Evolutionary conservation across 1,139 yeast genomes (phyloP).

Genomic region (Sugiyamaella castrensis): DNA sequence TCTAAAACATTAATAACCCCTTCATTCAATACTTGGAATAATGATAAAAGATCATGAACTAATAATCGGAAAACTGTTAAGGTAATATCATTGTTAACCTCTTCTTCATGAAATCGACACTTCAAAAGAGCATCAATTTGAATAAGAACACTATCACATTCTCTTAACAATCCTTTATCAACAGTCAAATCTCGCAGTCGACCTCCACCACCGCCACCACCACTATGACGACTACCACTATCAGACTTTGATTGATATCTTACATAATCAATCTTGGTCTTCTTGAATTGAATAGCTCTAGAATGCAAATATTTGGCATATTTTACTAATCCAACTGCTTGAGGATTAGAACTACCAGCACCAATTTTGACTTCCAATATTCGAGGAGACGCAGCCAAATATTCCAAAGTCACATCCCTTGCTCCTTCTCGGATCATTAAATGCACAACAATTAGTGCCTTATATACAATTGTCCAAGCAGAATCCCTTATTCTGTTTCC

Average conservation of each 20-base stretch:
- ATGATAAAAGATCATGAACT: slow-evolving; percentile 77
- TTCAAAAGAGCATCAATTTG: slow-evolving; percentile 74
- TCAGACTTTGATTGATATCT: slow-evolving; percentile 45
- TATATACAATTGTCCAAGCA: slow-evolving; percentile 85
- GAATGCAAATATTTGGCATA: slow-evolving; percentile 70
- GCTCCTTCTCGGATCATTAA: slow-evolving; percentile 93
- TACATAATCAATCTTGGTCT: slow-evolving; percentile 71
- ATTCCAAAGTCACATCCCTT: slow-evolving; percentile 61
- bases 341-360: slow-evolving; percentile 43
- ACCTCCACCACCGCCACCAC: slow-evolving; percentile 44
- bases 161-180: slow-evolving; percentile 80
- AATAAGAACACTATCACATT: slow-evolving; percentile 77
- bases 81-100: slow-evolving; percentile 74
- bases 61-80: slow-evolving; percentile 81
- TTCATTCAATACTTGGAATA: slow-evolving; percentile 88
- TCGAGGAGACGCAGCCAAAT: slow-evolving; percentile 56
- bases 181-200: slow-evolving; percentile 61
- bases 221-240: too few species aligned
- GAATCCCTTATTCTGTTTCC: slow-evolving; percentile 63
- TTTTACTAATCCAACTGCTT: slow-evolving; percentile 59
- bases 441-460: slow-evolving; percentile 79
- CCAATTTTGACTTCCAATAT: slow-evolving; percentile 50
- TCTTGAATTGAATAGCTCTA: slow-evolving; percentile 66
- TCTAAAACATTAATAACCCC: slow-evolving; percentile 91
- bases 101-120: slow-evolving; percentile 69